Base-by-base conservation (phyloP, 306 rosid genomes). In the Rosa lucieae region DNA sequence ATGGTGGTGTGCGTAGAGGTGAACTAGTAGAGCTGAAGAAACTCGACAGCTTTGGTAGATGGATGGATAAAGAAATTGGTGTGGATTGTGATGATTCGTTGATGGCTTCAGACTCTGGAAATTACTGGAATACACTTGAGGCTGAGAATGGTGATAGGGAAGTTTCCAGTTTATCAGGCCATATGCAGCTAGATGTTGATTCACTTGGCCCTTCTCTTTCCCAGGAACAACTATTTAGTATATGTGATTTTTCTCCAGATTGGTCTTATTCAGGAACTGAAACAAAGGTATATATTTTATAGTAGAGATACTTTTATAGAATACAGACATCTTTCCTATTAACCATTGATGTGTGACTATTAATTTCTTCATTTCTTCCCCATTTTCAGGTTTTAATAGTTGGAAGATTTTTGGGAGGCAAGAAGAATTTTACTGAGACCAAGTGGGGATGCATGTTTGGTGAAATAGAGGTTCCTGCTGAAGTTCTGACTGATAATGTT, bases 391-490 rank as follows among this genome's bases (percentile, higher is more conserved):
- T 92, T 84, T 84, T 90, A 79, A 86, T 92, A 74, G 89, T 81
- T 76, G 94, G 94, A 59, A 78, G 80, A 43, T 89, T 90, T 78
- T 77, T 92, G 80, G 92, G 88, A 78, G 80, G 88, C 87, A 88
- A 86, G 82, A 86, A 80, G 74, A 84, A 80, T 77, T 71, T 84
- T 74, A 69, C 72, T 49, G 91, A 88, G 56, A 84, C 81, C 3
- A 86, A 84, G 78, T 92, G 92, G 97, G 97, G 94, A 66, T 92
- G 97, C 76, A 92, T 92, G 97, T 92, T 92, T 87, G 97, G 97
- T 81, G 90, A 92, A 84, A 81, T 87, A 80, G 97, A 92, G 89
- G 94, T 92, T 86, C 82, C 92, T 51, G 94, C 92, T 70, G 92
- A 90, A 87, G 86, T 90, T 81, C 77, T 90, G 78, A 74, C 85